A percentile compares a stretch with the other conserved stretches of the same genome.
Conservation (phyloP, 768 basidiomycete genomes). For the Boletus coccyginus region DNA sequence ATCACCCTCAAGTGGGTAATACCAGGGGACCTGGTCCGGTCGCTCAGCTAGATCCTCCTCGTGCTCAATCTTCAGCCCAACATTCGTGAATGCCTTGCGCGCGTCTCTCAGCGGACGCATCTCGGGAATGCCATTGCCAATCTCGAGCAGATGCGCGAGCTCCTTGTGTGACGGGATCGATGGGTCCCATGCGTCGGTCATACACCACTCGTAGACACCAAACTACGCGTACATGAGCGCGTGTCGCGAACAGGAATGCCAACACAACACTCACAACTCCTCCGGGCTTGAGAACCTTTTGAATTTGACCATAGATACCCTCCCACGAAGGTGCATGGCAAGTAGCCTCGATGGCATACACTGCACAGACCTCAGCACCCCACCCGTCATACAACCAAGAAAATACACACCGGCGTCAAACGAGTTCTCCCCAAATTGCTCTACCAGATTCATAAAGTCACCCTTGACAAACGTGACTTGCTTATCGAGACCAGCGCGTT, state of each 20-base stretch:
- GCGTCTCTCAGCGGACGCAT: slow-evolving; percentile 79
- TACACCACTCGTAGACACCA: slow-evolving; percentile 98
- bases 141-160: slow-evolving; percentile 87
- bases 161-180: slow-evolving; percentile 83
- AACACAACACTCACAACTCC: slow-evolving; percentile 69
- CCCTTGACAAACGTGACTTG: slow-evolving; percentile 85
- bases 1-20: slow-evolving; percentile 96
- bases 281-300: slow-evolving; percentile 93
- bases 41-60: slow-evolving; percentile 95
- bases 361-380: slow-evolving; percentile 38
- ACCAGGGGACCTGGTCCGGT: slow-evolving; percentile 79
- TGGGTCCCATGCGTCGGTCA: slow-evolving; percentile 94
- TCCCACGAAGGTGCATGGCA: slow-evolving; percentile 95
- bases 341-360: slow-evolving; percentile 98
- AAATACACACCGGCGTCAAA: slow-evolving; percentile 84
- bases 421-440: slow-evolving; percentile 87
- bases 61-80: slow-evolving; percentile 85
- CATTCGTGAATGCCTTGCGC: slow-evolving; percentile 71
- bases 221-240: slow-evolving; percentile 49
- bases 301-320: slow-evolving; percentile 92
- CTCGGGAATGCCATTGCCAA: slow-evolving; percentile 97
- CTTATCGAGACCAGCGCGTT: slow-evolving; percentile 66
- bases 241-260: not conserved
- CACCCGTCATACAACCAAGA: not conserved
- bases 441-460: slow-evolving; percentile 93